Evolutionary conservation across 306 rosid genomes (phyloP), one percentile per base, ranked within the genome.

Genomic region (Vigna mungo): DNA sequence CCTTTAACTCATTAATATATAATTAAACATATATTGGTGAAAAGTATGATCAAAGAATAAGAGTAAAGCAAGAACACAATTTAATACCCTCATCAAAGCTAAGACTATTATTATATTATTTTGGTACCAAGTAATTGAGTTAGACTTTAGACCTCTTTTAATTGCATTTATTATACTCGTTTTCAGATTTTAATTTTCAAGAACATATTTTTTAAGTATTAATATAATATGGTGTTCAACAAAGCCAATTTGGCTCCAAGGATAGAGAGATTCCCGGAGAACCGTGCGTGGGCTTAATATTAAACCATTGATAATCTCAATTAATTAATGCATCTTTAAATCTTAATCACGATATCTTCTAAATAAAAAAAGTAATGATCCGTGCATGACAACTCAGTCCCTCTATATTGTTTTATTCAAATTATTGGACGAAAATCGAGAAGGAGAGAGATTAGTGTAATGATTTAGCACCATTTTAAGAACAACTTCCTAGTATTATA

Each of bases 221-320:
- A 79, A 75, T 64, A 36, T 47, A 59, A 66, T 64, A 64, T 4
- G 51, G 1, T 37, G 51, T 39, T 64, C 9, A 77, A 62, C 54
- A 74, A 76, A 84, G 86, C 47, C 66, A 78, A 65, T 75, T 75
- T 85, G 85, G 68, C 52, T 79, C 79, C 72, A 85, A 87, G 78
- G 82, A 75, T 55, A 25, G 92, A 90, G 94, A 93, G 98, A 91
- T 89, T 93, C 92, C 87, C 90, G 96, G 92, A 87, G 87, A 87
- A 78, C 95, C 96, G 69, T 72, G 95, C 93, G 95, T 91, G 98
- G 93, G 93, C 85, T 85, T 88, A 76, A 78, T 83, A 84, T 88
- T 83, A 72, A 89, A 73, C 74, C 36, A 36, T 51, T 34, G 4
- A 20, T 69, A 46, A 75, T 70, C 67, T 58, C 61, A 55, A 64